A percentile compares a stretch with the other conserved stretches of the same genome.
Evolutionary conservation across 1,139 yeast species (phyloP).

Genomic region (Kodamaea sp.): DNA sequence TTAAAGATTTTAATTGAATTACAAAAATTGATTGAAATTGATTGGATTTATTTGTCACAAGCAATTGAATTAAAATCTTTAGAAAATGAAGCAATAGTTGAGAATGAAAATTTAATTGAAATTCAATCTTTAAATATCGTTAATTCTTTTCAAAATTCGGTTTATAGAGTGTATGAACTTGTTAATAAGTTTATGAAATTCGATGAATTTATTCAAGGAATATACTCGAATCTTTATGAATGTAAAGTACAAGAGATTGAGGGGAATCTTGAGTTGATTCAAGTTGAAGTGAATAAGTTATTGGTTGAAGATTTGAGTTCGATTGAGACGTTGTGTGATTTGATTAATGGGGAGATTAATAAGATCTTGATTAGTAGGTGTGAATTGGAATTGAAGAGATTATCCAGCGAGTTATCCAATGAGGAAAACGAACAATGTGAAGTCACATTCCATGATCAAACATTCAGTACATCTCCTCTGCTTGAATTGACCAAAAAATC

Average conservation of each 20-base stretch:
- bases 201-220: slow-evolving; percentile 17
- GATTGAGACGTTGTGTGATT: slow-evolving; percentile 31
- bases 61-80: slow-evolving; percentile 41
- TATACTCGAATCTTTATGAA: slow-evolving; percentile 19
- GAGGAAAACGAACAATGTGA: background rate
- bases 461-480: slow-evolving; percentile 36
- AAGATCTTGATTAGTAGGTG: slow-evolving; percentile 35
- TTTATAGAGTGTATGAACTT: slow-evolving; percentile 26
- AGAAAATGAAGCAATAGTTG: slow-evolving; percentile 4
- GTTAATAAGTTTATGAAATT: slow-evolving; percentile 29
- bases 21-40: slow-evolving; percentile 28
- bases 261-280: slow-evolving; percentile 29
- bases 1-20: slow-evolving; percentile 24
- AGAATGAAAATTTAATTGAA: slow-evolving; percentile 31
- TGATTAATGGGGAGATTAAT: slow-evolving; percentile 39
- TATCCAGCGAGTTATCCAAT: slow-evolving; percentile 1
- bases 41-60: slow-evolving; percentile 56
- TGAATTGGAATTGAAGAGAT: slow-evolving; percentile 12
- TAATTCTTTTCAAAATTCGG: slow-evolving; percentile 35
- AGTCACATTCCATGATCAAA: slow-evolving; percentile 41
- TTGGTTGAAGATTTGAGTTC: slow-evolving; percentile 41
- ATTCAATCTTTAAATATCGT: slow-evolving; percentile 38
- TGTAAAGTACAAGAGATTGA: slow-evolving; percentile 19
- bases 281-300: slow-evolving; percentile 39
- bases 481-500: slow-evolving; percentile 20